Evolutionary conservation across 140 eudicot species (phyloP).

Genomic region (Cichorium intybus): DNA sequence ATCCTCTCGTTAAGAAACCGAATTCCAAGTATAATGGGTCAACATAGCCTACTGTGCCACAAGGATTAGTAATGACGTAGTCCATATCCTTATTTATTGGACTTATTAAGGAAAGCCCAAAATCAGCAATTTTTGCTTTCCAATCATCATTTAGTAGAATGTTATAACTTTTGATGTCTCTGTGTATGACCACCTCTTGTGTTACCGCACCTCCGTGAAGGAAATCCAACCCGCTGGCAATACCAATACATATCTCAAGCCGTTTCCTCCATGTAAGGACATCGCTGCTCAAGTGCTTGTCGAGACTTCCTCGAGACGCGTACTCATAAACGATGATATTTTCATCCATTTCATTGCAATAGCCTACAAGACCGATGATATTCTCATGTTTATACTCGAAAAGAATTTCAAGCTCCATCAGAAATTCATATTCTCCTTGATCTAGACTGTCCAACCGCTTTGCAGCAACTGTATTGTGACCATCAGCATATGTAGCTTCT

Average conservation of each 20-base stretch:
- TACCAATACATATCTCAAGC: conserved; percentile 8
- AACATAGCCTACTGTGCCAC: conserved; percentile 1
- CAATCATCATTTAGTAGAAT: conserved; percentile 5
- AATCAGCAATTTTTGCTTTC: conserved; percentile 5
- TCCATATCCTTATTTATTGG: neutral
- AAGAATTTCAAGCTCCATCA: conserved; percentile 7
- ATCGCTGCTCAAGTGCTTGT: neutral
- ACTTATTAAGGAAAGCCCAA: neutral
- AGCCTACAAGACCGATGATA: conserved; percentile 5
- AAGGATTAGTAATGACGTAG: neutral
- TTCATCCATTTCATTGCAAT: conserved; percentile 2
- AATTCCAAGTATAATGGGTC: neutral
- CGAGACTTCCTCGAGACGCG: neutral
- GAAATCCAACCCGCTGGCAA: conserved; percentile 2
- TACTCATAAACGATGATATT: neutral
- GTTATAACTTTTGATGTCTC: too few relatives aligned
- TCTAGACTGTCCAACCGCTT: neutral
- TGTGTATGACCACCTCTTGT: conserved; percentile 5
- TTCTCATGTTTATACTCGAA: conserved; percentile 8
- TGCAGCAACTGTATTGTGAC: neutral
- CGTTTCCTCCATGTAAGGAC: neutral
- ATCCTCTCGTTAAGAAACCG: conserved; percentile 10
- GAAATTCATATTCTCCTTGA: neutral
- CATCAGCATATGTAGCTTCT: neutral
- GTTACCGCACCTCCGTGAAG: neutral